phyloP scores from a whole-genome alignment of 768 basidiomycete species.

The Russula griseocarnosa region DNA sequence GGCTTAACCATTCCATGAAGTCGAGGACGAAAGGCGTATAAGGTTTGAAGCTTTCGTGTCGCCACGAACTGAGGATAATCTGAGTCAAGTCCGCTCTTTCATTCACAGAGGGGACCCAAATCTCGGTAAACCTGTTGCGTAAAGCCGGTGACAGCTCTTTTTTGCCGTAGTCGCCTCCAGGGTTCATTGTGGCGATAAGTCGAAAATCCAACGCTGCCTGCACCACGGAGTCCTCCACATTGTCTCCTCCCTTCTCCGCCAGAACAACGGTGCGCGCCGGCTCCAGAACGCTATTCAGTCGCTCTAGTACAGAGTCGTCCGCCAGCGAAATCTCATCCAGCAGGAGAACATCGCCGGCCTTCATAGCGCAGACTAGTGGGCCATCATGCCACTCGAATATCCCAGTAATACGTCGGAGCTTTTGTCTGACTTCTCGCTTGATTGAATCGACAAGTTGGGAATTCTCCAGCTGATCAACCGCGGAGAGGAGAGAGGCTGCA shows the following conservation, averaged over 20 bases:
- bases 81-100: conserved; percentile 66
- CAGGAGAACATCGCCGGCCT: conserved; percentile 74
- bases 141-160: conserved; percentile 97
- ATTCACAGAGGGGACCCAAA: conserved; percentile 91
- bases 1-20: conserved; percentile 78
- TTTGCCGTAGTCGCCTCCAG: conserved; percentile 98
- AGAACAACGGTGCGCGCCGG: conserved; percentile 82
- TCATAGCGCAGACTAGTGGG: conserved; percentile 93
- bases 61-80: conserved; percentile 74
- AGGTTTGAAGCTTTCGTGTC: conserved; percentile 44
- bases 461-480: conserved; percentile 30
- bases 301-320: conserved; percentile 96
- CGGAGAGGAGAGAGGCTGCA: conserved; percentile 31
- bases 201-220: conserved; percentile 69
- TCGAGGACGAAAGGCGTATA: conserved; percentile 65
- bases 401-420: conserved; percentile 52
- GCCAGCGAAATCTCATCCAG: conserved; percentile 97
- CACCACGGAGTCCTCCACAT: conserved; percentile 62
- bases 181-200: conserved; percentile 97
- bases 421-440: conserved; percentile 40
- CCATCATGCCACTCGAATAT: conserved; percentile 98
- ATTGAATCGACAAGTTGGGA: conserved; percentile 18
- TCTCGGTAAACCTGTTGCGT: conserved; percentile 96
- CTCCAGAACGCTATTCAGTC: conserved; percentile 96
- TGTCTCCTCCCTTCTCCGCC: conserved; percentile 84